Evolutionary conservation across 805 yeast genomes (phyloP).

Genomic region (Kluyveromyces dobzhanskii): DNA sequence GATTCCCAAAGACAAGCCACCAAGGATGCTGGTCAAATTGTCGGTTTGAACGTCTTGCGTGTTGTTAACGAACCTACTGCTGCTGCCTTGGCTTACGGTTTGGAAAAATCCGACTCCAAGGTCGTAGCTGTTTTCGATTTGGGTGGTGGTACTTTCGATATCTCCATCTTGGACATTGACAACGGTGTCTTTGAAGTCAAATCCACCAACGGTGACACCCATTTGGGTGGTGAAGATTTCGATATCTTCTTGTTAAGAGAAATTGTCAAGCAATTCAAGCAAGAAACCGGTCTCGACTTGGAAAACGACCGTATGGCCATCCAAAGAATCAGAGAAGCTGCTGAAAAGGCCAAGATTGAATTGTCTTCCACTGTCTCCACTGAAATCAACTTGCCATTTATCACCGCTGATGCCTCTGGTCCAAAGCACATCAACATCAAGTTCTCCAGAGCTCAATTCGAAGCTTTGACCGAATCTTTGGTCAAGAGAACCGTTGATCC

Average conservation of each 20-base stretch:
- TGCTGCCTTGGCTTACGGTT: slow-evolving; percentile 91
- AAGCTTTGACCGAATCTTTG: slow-evolving; percentile 57
- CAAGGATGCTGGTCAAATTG: slow-evolving; percentile 96
- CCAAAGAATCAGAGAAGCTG: slow-evolving; percentile 79
- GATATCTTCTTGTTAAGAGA: slow-evolving; percentile 81
- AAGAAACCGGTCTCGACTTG: slow-evolving; percentile 55
- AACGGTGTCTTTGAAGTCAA: slow-evolving; percentile 97
- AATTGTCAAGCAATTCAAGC: slow-evolving; percentile 71
- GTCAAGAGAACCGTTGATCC: slow-evolving; percentile 69
- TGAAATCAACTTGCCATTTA: slow-evolving; percentile 66
- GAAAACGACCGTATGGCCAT: slow-evolving; percentile 55
- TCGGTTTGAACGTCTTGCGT: slow-evolving; percentile 77
- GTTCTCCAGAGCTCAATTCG: slow-evolving; percentile 66
- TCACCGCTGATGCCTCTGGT: slow-evolving; percentile 72
- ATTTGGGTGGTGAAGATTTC: slow-evolving; percentile 83
- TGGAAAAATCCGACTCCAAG: slow-evolving; percentile 69
- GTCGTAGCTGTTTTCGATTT: slow-evolving; percentile 94
- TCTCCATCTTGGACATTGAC: slow-evolving; percentile 91
- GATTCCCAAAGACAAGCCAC: slow-evolving; percentile 81
- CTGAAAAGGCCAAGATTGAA: slow-evolving; percentile 75
- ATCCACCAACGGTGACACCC: slow-evolving; percentile 91
- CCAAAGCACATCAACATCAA: slow-evolving; percentile 61
- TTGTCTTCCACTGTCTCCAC: slow-evolving; percentile 62
- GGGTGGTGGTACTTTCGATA: slow-evolving; percentile 99
- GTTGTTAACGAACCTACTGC: slow-evolving; percentile 84